Conservation (phyloP, 805 yeast species). For the Metschnikowia baotianmanensis region DNA sequence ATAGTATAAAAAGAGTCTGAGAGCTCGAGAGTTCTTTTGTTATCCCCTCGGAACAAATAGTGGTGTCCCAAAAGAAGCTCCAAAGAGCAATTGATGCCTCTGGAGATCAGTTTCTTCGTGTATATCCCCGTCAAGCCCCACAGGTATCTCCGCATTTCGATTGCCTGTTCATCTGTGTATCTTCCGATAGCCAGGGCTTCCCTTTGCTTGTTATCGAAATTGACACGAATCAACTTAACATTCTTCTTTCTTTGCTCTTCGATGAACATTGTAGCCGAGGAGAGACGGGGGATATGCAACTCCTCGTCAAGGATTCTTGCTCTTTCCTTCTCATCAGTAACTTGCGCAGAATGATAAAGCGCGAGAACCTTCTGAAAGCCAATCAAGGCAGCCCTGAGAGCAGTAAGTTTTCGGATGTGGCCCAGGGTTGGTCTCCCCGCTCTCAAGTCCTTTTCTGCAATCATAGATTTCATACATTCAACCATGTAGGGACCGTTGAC, state of each 20-base stretch:
- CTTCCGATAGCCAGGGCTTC: neutral
- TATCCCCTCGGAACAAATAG: constrained; percentile 1
- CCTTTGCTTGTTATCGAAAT: neutral
- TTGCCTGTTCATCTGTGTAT: neutral
- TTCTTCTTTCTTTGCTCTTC: neutral
- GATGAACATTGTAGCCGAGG: neutral
- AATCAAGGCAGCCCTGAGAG: constrained; percentile 1
- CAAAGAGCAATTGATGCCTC: constrained; percentile 4
- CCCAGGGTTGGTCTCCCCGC: neutral
- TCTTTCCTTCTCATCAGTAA: neutral
- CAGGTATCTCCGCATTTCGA: constrained; percentile 3
- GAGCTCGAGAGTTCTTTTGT: constrained; percentile 2
- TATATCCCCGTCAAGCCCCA: neutral
- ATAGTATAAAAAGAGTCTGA: constrained; percentile 1
- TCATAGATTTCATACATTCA: neutral
- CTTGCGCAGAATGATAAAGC: neutral
- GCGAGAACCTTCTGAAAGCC: constrained; percentile 2
- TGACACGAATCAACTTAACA: no score
- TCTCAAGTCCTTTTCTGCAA: neutral
- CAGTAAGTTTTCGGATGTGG: neutral
- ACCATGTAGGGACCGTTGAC: constrained; percentile 2
- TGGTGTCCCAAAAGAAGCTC: constrained; percentile 6
- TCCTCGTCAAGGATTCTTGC: neutral
- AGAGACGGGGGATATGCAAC: neutral
- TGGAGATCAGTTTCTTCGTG: neutral